Conservation (phyloP, 371 early-diverging fungal genomes). For the Synchytrium microbalum region DNA sequence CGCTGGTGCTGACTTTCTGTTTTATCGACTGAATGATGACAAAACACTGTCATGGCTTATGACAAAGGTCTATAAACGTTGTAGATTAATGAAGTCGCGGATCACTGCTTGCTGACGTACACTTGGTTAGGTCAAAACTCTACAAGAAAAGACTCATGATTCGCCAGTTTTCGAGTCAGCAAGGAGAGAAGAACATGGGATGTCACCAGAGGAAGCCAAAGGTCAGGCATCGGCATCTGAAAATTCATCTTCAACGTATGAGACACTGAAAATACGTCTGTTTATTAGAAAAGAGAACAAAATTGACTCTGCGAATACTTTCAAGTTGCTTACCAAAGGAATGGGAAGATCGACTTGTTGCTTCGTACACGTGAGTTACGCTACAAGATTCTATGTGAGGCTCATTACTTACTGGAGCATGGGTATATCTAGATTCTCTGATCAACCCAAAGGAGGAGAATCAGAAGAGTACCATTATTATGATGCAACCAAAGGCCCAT, state of each 20-base stretch:
- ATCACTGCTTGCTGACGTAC: background rate
- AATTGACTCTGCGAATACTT: background rate
- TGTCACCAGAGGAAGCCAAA: background rate
- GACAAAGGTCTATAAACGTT: constrained; percentile 12
- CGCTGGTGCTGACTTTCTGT: constrained; percentile 11
- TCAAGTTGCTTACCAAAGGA: background rate
- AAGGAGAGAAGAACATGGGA: background rate
- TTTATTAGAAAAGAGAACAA: background rate
- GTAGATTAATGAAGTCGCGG: background rate
- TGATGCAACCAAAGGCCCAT: background rate
- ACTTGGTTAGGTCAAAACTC: background rate
- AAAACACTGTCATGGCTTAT: constrained; percentile 22
- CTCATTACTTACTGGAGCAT: too few species aligned
- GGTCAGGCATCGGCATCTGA: background rate
- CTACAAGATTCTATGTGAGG: background rate
- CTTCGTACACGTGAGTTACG: background rate
- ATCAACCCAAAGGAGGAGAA: background rate
- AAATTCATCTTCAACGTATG: background rate
- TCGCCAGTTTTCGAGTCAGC: background rate
- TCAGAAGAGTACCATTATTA: background rate
- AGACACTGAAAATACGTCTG: background rate
- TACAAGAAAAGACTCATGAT: background rate
- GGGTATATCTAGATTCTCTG: background rate
- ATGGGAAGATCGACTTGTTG: background rate
- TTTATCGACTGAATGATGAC: constrained; percentile 19